phyloP scores from a whole-genome alignment of 140 eudicot species.

The Stevia rebaudiana region DNA sequence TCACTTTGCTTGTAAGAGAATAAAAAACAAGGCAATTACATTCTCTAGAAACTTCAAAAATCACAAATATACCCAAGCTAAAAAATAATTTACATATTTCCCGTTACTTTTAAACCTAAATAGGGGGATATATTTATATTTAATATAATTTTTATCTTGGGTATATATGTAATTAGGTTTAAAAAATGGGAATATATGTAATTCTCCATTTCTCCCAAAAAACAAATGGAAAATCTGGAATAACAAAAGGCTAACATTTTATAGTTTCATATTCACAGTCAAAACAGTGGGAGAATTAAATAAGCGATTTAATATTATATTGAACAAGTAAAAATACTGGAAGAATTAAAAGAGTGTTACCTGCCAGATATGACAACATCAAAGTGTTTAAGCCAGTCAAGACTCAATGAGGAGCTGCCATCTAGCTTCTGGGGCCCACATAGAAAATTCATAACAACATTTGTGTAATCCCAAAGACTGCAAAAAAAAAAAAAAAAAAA shows the following conservation, averaged over 20 bases:
- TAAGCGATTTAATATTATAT: neutral
- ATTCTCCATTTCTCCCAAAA: no score
- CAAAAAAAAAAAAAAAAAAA: constrained; percentile 36
- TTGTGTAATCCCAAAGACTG: constrained; percentile 98
- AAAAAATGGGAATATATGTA: no score
- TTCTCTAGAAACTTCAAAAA: no score
- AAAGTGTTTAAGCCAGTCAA: constrained; percentile 90
- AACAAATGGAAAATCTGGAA: neutral
- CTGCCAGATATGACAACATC: constrained; percentile 97
- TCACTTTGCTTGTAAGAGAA: neutral
- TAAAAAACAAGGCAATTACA: no score
- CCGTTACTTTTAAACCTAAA: no score
- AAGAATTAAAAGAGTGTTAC: constrained; percentile 32
- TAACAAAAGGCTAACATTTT: neutral
- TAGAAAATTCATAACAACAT: constrained; percentile 95
- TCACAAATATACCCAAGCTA: no score
- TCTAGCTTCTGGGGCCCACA: constrained; percentile 47
- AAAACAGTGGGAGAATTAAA: neutral
- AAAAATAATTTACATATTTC: no score
- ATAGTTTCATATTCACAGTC: neutral
- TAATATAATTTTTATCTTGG: no score
- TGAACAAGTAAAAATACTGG: neutral
- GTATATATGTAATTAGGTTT: no score
- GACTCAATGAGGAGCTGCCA: constrained; percentile 37
- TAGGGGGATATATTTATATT: no score